Evolutionary conservation across 176 grass and related monocot species (phyloP).

Genomic region (Ananas comosus): DNA sequence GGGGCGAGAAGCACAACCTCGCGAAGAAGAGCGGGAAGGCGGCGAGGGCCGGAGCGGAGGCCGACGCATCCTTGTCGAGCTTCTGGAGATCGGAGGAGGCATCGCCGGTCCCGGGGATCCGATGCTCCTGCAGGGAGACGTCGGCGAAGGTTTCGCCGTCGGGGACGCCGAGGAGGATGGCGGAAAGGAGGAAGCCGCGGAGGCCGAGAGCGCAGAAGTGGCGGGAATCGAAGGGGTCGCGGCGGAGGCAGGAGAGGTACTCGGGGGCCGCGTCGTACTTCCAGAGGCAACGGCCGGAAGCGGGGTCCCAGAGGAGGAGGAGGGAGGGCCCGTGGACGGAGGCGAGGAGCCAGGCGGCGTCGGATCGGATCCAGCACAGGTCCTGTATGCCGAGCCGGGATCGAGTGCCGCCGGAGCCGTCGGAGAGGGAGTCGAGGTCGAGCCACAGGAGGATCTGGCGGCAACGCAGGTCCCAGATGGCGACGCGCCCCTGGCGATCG

Average conservation of each 20-base stretch:
- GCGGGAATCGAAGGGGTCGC: constrained; percentile 74
- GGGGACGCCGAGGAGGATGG: constrained; percentile 26
- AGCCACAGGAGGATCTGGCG: constrained; percentile 66
- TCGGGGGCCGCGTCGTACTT: constrained; percentile 88
- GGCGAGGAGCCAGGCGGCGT: constrained; percentile 65
- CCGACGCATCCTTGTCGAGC: constrained; percentile 65
- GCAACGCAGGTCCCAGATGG: constrained; percentile 71
- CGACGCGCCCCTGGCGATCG: constrained; percentile 83
- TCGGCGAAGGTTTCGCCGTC: constrained; percentile 24
- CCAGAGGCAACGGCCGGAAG: constrained; percentile 56
- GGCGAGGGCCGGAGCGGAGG: constrained; percentile 52
- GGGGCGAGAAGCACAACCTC: constrained; percentile 70
- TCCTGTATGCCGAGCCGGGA: constrained; percentile 68
- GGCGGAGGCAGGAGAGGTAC: constrained; percentile 81
- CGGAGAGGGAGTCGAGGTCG: constrained; percentile 45
- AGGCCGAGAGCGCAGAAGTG: constrained; percentile 81
- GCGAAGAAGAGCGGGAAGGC: constrained; percentile 44
- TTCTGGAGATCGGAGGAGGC: constrained; percentile 54
- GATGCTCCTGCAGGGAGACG: constrained; percentile 76
- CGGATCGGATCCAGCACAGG: constrained; percentile 83
- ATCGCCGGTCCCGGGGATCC: constrained; percentile 36
- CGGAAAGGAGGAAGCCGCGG: constrained; percentile 69
- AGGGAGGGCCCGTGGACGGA: constrained; percentile 81
- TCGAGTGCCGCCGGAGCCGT: neutral
- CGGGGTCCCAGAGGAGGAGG: constrained; percentile 71